A percentile compares a stretch with the other conserved stretches of the same genome.
phyloP scores from a whole-genome alignment of 805 yeast species.

The Yamadazyma ubonensis region DNA sequence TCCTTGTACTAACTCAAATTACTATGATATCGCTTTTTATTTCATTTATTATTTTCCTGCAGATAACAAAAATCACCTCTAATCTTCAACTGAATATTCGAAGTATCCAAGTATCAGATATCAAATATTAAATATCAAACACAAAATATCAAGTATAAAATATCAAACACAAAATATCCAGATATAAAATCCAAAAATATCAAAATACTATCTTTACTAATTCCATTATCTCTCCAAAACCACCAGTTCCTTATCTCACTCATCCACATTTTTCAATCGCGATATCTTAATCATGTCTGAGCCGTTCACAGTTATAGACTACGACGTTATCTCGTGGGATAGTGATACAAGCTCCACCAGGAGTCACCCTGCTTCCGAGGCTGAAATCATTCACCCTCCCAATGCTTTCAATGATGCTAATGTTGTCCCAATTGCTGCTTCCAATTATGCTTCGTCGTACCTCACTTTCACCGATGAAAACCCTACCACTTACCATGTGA shows the following conservation, averaged over 20 bases:
- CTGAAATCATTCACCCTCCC: too few species aligned
- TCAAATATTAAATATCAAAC: too few species aligned
- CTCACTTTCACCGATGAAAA: constrained; percentile 67
- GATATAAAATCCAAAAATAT: not conserved
- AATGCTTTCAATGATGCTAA: not conserved
- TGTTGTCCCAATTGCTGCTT: not conserved
- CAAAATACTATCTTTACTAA: not conserved
- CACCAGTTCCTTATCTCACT: not conserved
- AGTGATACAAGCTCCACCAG: constrained; percentile 4
- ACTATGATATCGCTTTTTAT: too few species aligned
- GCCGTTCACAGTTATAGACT: constrained; percentile 8
- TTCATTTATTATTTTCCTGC: too few species aligned
- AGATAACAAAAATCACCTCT: too few species aligned
- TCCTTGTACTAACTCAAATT: too few species aligned
- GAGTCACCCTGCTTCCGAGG: too few species aligned
- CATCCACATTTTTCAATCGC: not conserved
- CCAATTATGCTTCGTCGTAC: constrained; percentile 43
- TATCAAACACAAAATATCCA: too few species aligned
- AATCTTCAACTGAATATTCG: too few species aligned
- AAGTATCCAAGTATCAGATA: too few species aligned
- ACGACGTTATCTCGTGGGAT: constrained; percentile 15
- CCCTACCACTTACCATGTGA: constrained; percentile 78
- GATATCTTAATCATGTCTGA: constrained; percentile 1
- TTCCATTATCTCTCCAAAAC: not conserved
- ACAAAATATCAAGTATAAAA: too few species aligned